Conservation (phyloP, 768 basidiomycete genomes). For the Suillus occidentalis region DNA sequence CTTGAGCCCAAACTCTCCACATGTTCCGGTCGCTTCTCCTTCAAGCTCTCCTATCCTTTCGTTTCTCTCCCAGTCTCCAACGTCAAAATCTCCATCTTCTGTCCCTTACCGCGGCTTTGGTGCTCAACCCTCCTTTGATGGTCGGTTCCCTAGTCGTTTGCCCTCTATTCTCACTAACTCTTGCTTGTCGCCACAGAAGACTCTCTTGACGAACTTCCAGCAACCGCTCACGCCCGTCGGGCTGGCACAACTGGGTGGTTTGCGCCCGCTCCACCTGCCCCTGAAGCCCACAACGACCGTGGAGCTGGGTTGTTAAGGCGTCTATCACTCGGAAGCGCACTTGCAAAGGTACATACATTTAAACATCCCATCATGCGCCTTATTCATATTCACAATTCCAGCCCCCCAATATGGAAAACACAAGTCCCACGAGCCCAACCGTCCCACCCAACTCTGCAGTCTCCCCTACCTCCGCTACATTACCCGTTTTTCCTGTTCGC, state of each 20-base stretch:
- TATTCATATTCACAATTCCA: constrained; percentile 1
- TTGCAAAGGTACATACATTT: constrained; percentile 52
- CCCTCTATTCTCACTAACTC: neutral
- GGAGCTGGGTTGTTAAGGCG: constrained; percentile 72
- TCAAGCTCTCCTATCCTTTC: constrained; percentile 71
- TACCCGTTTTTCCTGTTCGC: constrained; percentile 30
- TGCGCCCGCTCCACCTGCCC: constrained; percentile 41
- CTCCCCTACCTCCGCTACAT: constrained; percentile 15
- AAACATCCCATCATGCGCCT: neutral
- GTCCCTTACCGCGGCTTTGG: constrained; percentile 61
- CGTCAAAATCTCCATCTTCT: constrained; percentile 46
- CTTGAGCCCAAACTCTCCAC: constrained; percentile 39
- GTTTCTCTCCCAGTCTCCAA: constrained; percentile 61
- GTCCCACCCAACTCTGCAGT: constrained; percentile 53
- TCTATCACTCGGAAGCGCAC: constrained; percentile 65
- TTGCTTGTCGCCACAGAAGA: constrained; percentile 35
- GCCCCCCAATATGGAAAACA: constrained; percentile 16
- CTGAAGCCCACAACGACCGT: constrained; percentile 58
- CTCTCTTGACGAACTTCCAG: constrained; percentile 40
- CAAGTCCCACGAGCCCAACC: constrained; percentile 35
- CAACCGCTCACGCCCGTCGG: constrained; percentile 54
- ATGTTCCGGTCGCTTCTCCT: constrained; percentile 51
- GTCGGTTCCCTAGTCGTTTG: constrained; percentile 34
- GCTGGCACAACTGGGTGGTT: constrained; percentile 60
- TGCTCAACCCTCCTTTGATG: constrained; percentile 60